Conservation (phyloP, 306 rosid species). For the Hippophae gyantsensis region DNA sequence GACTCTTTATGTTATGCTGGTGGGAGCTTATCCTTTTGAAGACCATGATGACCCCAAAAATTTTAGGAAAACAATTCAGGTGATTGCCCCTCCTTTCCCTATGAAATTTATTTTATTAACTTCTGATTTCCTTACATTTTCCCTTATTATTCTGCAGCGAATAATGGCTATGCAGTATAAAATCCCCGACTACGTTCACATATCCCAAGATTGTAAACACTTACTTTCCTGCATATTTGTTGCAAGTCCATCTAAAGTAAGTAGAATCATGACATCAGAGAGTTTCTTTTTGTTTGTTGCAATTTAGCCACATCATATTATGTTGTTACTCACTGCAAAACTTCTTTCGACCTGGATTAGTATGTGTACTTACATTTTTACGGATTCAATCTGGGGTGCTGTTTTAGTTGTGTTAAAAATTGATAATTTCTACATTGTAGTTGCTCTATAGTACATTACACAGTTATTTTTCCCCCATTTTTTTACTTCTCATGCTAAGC, state of each 20-base stretch:
- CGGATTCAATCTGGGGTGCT: no score
- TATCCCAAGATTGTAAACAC: conserved; percentile 72
- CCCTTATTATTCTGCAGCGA: conserved; percentile 31
- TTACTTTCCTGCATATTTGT: conserved; percentile 73
- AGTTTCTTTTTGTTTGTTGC: not conserved
- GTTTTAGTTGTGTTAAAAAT: no score
- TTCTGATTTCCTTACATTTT: not conserved
- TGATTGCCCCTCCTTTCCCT: not conserved
- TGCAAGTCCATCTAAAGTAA: conserved; percentile 56
- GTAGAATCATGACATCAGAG: not conserved
- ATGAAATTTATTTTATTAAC: not conserved
- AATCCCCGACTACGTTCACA: conserved; percentile 39
- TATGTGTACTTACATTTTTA: no score
- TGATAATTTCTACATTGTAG: no score
- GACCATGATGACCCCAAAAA: conserved; percentile 72
- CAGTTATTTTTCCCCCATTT: no score
- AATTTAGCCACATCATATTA: no score
- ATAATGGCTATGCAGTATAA: conserved; percentile 70
- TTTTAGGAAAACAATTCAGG: conserved; percentile 72
- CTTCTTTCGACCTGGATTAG: no score
- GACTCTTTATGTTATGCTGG: conserved; percentile 77
- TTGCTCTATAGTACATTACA: no score
- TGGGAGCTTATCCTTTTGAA: conserved; percentile 76
- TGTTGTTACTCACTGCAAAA: no score
- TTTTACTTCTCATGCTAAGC: no score